A percentile compares a stretch with the other conserved stretches of the same genome.
These are phyloP conservation scores for Crithidia bombi DNA, from an alignment of 208 protist species.

Conservation along the genomic window DNA sequence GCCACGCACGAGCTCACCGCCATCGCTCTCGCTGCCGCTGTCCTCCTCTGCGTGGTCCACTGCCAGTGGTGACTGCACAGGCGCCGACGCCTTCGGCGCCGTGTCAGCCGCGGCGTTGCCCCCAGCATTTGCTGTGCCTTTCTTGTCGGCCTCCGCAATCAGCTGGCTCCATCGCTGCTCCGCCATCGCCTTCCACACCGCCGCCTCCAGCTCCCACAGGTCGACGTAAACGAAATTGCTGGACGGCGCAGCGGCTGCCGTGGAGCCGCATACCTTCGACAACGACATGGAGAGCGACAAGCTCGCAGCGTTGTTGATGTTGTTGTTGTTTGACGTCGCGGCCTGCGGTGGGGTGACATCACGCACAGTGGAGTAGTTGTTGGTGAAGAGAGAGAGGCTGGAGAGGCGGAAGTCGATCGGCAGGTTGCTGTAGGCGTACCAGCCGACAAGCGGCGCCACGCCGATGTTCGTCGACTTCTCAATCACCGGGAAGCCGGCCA, in stretches of 20 bases:
- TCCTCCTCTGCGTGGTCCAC: neutral
- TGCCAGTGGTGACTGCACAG: neutral
- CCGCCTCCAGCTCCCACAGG: constrained; percentile 20
- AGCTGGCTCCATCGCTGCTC: constrained; percentile 18
- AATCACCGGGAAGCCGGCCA: constrained; percentile 28
- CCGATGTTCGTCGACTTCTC: constrained; percentile 29
- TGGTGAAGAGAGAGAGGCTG: constrained; percentile 41
- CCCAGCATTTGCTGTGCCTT: too few relatives aligned
- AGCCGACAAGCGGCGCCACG: constrained; percentile 29
- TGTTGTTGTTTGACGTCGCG: too few relatives aligned
- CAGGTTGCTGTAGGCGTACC: constrained; percentile 44
- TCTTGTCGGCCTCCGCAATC: neutral
- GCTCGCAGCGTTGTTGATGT: neutral
- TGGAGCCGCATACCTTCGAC: too few relatives aligned
- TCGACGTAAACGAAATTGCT: constrained; percentile 24
- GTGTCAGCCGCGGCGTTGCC: too few relatives aligned
- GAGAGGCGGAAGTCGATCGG: constrained; percentile 34
- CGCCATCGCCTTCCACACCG: constrained; percentile 24
- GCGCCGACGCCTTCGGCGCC: neutral
- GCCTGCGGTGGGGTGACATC: constrained; percentile 17
- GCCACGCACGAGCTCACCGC: neutral
- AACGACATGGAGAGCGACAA: neutral
- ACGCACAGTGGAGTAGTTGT: constrained; percentile 40
- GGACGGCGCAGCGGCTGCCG: neutral
- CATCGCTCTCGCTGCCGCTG: neutral